A percentile compares a stretch with the other conserved stretches of the same genome.
phyloP scores from a whole-genome alignment of 306 rosid species.

The Pyrus pyrifolia region DNA sequence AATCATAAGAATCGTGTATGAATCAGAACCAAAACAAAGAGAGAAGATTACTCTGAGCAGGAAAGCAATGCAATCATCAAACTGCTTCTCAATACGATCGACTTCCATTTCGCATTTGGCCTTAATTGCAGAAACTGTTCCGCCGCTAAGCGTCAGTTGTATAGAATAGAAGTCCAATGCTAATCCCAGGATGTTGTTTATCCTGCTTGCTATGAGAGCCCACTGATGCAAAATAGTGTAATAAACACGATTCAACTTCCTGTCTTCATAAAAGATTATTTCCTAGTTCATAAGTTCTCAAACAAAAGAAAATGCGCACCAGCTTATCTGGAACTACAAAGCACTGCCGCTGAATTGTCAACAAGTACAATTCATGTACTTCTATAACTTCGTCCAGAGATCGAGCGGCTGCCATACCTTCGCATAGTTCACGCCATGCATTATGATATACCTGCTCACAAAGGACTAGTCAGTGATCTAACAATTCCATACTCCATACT shows the following conservation, averaged over 20 bases:
- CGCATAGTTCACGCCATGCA: constrained; percentile 97
- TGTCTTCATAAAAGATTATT: not conserved
- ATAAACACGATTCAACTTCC: constrained; percentile 16
- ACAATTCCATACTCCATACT: constrained; percentile 10
- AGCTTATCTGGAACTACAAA: constrained; percentile 98
- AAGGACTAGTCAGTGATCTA: constrained; percentile 26
- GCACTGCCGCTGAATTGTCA: constrained; percentile 90
- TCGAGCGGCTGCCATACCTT: constrained; percentile 73
- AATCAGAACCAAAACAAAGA: not conserved
- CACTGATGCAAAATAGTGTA: constrained; percentile 47
- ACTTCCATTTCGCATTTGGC: constrained; percentile 94
- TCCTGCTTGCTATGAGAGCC: constrained; percentile 93
- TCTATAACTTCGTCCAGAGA: constrained; percentile 94
- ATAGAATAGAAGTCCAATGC: constrained; percentile 83
- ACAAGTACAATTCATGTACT: constrained; percentile 81
- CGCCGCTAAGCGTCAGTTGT: constrained; percentile 78
- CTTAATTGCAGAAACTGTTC: constrained; percentile 82
- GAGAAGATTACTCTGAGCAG: constrained; percentile 72
- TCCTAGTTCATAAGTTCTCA: not conserved
- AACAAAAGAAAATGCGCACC: constrained; percentile 34
- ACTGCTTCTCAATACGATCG: constrained; percentile 86
- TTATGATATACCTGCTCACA: constrained; percentile 88
- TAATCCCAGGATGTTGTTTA: constrained; percentile 82
- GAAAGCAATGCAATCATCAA: constrained; percentile 92
- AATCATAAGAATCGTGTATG: not conserved